Conservation (phyloP, 352 stramenopile species). For the Globisporangium apiculatum region DNA sequence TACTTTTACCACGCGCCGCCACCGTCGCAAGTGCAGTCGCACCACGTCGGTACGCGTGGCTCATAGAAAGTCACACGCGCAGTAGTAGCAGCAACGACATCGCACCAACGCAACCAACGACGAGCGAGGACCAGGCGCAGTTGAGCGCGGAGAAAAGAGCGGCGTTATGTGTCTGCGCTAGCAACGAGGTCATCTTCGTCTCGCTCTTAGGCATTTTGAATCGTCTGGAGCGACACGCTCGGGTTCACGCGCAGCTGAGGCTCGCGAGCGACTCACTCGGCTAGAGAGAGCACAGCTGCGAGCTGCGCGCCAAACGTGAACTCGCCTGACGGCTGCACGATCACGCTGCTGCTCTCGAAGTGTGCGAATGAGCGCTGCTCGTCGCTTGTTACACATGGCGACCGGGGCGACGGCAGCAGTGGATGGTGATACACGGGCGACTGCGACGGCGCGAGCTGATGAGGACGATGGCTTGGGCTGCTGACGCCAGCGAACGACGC, state of each 20-base stretch:
- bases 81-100: neutral
- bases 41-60: neutral
- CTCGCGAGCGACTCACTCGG: neutral
- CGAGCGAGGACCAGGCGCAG: neutral
- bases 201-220: too few relatives aligned
- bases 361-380: conserved; percentile 20
- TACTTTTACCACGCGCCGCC: conserved; percentile 50
- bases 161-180: too few relatives aligned
- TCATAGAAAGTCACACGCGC: too few relatives aligned
- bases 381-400: conserved; percentile 4
- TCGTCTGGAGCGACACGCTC: too few relatives aligned
- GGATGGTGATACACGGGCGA: neutral
- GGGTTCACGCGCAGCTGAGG: too few relatives aligned
- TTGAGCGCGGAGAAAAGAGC: too few relatives aligned
- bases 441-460: neutral
- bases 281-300: conserved; percentile 36
- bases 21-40: neutral
- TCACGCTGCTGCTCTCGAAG: conserved; percentile 18
- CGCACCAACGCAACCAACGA: neutral
- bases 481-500: conserved; percentile 31
- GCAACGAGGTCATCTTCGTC: too few relatives aligned
- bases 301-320: conserved; percentile 40
- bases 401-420: neutral
- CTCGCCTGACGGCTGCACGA: conserved; percentile 18
- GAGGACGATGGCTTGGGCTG: neutral